Evolutionary conservation across 2,329 filamentous ascomycete species (phyloP).

Genomic region (Aspergillus versicolor): DNA sequence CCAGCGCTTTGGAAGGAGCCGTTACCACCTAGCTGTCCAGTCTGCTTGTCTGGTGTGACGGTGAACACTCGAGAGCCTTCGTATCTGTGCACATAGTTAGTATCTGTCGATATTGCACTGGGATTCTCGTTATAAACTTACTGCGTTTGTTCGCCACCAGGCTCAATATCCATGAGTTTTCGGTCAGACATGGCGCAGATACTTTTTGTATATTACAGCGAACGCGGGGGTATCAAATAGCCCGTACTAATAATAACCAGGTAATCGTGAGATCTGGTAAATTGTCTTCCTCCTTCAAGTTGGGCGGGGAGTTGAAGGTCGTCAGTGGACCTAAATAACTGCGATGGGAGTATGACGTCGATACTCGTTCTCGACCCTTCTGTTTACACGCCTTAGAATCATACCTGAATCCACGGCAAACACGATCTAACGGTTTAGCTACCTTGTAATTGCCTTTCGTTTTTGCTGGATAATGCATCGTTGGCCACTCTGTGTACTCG

Average conservation of each 20-base stretch:
- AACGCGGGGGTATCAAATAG: neutral
- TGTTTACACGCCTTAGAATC: neutral
- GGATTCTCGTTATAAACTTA: conserved; percentile 29
- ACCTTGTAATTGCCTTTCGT: too few relatives aligned
- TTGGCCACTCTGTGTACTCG: too few relatives aligned
- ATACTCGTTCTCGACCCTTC: neutral
- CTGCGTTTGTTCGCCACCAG: conserved; percentile 61
- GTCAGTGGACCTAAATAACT: neutral
- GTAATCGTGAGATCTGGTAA: neutral
- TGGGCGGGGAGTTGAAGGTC: neutral
- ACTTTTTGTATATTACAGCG: neutral
- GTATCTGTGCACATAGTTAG: conserved; percentile 46
- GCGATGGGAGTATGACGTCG: conserved; percentile 3
- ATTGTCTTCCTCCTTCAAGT: neutral
- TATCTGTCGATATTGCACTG: neutral
- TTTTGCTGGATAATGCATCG: too few relatives aligned
- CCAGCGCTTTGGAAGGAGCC: neutral
- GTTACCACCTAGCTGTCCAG: conserved; percentile 57
- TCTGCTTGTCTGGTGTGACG: conserved; percentile 52
- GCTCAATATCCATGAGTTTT: conserved; percentile 58
- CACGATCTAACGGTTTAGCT: neutral
- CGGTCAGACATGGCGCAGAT: conserved; percentile 46
- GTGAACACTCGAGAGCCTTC: conserved; percentile 56
- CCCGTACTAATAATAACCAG: neutral
- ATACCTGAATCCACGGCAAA: neutral